Percentiles rank a stretch among this genome's conserved stretches.
Conservation (phyloP, 164 flowering plant genomes). For the Litsea cubeba region DNA sequence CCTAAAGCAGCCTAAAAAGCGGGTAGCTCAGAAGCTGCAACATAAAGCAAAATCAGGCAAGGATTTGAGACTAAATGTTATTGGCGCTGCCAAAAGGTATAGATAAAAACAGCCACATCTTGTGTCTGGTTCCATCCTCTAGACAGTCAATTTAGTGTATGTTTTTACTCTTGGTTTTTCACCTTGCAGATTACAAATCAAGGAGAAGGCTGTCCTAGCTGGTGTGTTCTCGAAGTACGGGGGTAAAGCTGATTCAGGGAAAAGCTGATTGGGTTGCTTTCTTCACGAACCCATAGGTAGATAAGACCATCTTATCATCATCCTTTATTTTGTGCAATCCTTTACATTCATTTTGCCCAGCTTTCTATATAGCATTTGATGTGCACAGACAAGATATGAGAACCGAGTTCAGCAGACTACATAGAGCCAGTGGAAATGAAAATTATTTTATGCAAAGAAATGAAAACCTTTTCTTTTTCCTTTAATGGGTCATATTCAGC, state of each 20-base stretch:
- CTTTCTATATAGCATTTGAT: too few species aligned
- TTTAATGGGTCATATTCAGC: too few species aligned
- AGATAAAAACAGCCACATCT: too few species aligned
- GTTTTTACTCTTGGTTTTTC: not conserved
- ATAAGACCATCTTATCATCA: not conserved
- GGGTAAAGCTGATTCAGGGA: not conserved
- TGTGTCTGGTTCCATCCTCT: not conserved
- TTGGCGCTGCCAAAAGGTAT: slow-evolving; percentile 13
- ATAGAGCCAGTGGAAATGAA: too few species aligned
- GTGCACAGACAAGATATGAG: too few species aligned
- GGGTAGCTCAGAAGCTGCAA: not conserved
- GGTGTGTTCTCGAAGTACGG: slow-evolving; percentile 12
- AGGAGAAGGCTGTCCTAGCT: slow-evolving; percentile 11
- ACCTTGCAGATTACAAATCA: slow-evolving; percentile 8
- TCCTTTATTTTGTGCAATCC: not conserved
- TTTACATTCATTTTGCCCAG: too few species aligned
- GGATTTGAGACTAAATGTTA: slow-evolving; percentile 1
- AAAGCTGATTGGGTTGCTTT: not conserved
- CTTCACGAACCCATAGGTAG: not conserved
- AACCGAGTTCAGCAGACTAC: too few species aligned
- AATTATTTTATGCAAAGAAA: too few species aligned
- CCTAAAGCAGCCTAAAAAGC: not conserved
- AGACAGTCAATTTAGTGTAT: not conserved
- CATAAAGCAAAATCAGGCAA: not conserved
- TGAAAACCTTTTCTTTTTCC: too few species aligned